Conservation (phyloP, 495 filamentous ascomycete genomes). For the Neurospora cerealis region DNA sequence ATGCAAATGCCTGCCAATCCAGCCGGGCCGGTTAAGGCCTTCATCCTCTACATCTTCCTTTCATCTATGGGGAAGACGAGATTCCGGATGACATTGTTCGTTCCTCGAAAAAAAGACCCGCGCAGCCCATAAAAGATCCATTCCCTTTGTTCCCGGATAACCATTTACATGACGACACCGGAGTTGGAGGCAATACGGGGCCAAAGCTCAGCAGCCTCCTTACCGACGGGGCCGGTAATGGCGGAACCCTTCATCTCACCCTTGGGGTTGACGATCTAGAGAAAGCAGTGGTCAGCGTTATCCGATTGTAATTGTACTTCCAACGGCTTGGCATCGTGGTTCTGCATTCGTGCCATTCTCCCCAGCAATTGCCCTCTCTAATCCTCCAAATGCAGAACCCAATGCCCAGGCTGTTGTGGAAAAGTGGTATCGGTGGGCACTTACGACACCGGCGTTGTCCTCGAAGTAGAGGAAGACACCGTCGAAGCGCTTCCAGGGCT, state of each 20-base stretch:
- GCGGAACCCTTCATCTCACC: slow-evolving; percentile 99
- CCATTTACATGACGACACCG: slow-evolving; percentile 96
- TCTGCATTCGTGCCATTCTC: background rate
- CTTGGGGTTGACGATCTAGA: slow-evolving; percentile 98
- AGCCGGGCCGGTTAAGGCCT: slow-evolving; percentile 16
- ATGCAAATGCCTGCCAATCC: slow-evolving; percentile 29
- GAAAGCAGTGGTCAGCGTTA: slow-evolving; percentile 9
- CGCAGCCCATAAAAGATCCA: slow-evolving; percentile 15
- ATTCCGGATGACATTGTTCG: slow-evolving; percentile 17
- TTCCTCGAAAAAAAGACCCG: slow-evolving; percentile 18
- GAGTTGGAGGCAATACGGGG: slow-evolving; percentile 99
- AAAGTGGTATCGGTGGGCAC: slow-evolving; percentile 25
- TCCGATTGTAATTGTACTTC: background rate
- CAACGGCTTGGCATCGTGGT: background rate
- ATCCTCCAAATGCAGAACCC: background rate
- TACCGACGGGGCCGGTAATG: slow-evolving; percentile 98
- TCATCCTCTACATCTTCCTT: slow-evolving; percentile 13
- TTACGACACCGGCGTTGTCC: slow-evolving; percentile 97
- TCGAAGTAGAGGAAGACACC: slow-evolving; percentile 99
- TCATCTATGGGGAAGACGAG: slow-evolving; percentile 14
- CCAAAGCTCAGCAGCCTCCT: slow-evolving; percentile 99
- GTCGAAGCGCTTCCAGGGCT: slow-evolving; percentile 96
- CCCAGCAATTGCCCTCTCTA: background rate
- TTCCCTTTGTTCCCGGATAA: slow-evolving; percentile 6
- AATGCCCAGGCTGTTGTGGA: background rate